Base-by-base conservation (phyloP, 2,329 filamentous ascomycete genomes). In the Cladosporium austrohemisphaericum region DNA sequence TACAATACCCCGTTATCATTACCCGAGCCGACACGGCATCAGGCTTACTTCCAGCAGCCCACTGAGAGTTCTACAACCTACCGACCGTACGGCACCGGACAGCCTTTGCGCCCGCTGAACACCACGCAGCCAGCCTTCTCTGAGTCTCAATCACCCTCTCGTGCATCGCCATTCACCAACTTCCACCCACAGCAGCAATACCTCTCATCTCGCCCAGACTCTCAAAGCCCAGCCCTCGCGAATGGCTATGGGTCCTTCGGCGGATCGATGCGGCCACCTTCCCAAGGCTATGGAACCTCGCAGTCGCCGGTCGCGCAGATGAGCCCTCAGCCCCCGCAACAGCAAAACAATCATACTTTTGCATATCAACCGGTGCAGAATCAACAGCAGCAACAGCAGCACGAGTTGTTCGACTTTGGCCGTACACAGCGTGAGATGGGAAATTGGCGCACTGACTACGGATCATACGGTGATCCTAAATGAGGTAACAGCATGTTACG, bases 41-140 rank as follows among this genome's bases (percentile, higher is more conserved):
- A 47, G 44, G 44, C 44, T 47, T 47, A 47, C 44, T 33, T 38
- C 38, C 33, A 14, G 44, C 44, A 47, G 44, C 44, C 44, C 44
- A 33, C 19, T 47, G 44, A 47, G 25, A 37, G 35, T 13, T 28
- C 35, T n/a, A 19, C 43, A 14, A 37, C 33, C 14, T 31, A 38
- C 19, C 44, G 44, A 14, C 44, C 44, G 14, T 47, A 20, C 44
- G 38, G 44, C 33, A 33, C 44, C 18, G 44, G 44, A 38, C 33
- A 47, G 18, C 33, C 33, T 3, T 38, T 47, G 44, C 44, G 33
- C 32, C 44, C 33, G 8, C 33, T 33, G 16, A n/a, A n/a, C 5
- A 38, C 44, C 16, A 36, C 20, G 10, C 37, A 41, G 22, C 7
- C 20, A 10, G 41, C 49, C 16, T 46, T 49, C 35, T 10, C 36